Evolutionary conservation across 495 filamentous ascomycete species (phyloP).

Genomic region (Cenococcum geophilum): DNA sequence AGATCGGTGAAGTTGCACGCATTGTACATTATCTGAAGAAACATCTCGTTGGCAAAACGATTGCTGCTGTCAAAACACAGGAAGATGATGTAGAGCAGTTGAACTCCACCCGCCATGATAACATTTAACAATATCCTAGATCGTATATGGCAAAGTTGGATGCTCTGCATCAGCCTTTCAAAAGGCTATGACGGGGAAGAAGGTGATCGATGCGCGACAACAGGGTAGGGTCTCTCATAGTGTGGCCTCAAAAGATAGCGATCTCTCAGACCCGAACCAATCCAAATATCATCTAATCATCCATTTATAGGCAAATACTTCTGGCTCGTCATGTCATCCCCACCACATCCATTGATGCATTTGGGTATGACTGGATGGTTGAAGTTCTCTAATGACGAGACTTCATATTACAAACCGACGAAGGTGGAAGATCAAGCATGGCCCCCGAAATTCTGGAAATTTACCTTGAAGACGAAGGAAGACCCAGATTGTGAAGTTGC

Average conservation of each 20-base stretch:
- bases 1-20: constrained; percentile 60
- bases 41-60: constrained; percentile 74
- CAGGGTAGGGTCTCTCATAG: constrained; percentile 41
- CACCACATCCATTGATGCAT: constrained; percentile 87
- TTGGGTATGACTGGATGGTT: constrained; percentile 92
- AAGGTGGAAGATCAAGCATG: constrained; percentile 57
- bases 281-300: too few species aligned
- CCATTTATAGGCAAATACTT: constrained; percentile 73
- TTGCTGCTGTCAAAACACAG: constrained; percentile 60
- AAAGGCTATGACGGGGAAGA: constrained; percentile 68
- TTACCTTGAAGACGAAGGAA: constrained; percentile 60
- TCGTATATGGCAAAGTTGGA: constrained; percentile 82
- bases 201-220: constrained; percentile 63
- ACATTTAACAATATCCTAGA: constrained; percentile 33
- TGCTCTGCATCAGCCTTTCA: constrained; percentile 68
- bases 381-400: constrained; percentile 68
- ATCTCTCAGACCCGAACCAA: too few species aligned
- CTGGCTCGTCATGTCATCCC: constrained; percentile 65
- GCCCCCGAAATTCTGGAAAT: constrained; percentile 91
- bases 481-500: constrained; percentile 62
- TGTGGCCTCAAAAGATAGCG: not conserved
- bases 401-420: constrained; percentile 69
- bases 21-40: constrained; percentile 76
- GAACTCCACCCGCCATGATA: not conserved
- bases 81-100: constrained; percentile 50